Base-by-base conservation (phyloP, 371 early-diverging fungal genomes). In the Cladochytrium tenue region DNA sequence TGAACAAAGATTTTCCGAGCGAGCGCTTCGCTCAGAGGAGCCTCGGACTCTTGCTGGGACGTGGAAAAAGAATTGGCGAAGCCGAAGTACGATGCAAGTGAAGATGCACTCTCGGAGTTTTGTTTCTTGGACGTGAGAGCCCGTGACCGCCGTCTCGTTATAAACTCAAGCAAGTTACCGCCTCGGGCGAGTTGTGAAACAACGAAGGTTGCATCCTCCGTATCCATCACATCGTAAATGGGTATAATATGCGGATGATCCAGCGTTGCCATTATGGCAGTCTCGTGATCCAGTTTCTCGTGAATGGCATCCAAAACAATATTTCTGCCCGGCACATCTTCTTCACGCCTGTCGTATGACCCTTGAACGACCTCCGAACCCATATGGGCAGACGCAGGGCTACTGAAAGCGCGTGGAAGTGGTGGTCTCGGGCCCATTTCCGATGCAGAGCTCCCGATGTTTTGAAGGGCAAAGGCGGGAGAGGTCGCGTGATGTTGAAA, bases 161-260 rank as follows among this genome's bases (percentile, higher is more conserved):
- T 67, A 32, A 70, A 68, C 17, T 79, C 77, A 7, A 89, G 64
- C 52, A 91, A 61, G 33, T 72, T 78, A 0, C 92, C 92, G 0
- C 82, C 80, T 0, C 79, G 56, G 34, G 89, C 89, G 28, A 87
- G 83, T 60, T 92, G 91, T 32, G 83, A 82, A 53, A 93, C 84
- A 20, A 92, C 72, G 64, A 88, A 91, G 15, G 77, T 79, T n/a
- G 84, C 83, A 33, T 85, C 77, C 7, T 86, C 87, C 2, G 85
- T 78, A 27, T 89, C 88, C 57, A 90, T 79, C 31, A 88, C 76
- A 10, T 88, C 87, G 10, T 80, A 60, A 62, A 92, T 78, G 2
- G 78, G 72, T 1, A 90, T 76, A 53, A 92, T 85, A 59, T 89
- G 72, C 1, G 86, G 89, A 73, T 93, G 93, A 4, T 80, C 68